Conservation (phyloP, 2,329 filamentous ascomycete genomes). For the Thyridium curvatum region DNA sequence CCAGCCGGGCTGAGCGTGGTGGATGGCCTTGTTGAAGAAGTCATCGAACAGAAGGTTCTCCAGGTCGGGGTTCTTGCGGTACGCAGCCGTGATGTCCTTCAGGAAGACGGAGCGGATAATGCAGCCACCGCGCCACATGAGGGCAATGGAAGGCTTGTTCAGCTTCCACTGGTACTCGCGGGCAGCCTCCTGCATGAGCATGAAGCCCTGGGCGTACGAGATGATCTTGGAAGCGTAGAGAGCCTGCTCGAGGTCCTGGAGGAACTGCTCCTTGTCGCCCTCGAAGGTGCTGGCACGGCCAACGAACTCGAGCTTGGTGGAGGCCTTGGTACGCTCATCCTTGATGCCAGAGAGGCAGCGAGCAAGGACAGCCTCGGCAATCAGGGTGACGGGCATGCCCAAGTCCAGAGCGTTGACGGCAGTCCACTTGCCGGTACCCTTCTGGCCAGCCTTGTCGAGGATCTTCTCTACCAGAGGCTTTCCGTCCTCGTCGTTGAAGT, state of each 20-base stretch:
- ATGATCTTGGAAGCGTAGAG: constrained; percentile 99
- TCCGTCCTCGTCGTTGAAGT: constrained; percentile 94
- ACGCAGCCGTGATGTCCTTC: constrained; percentile 97
- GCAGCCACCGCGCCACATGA: constrained; percentile 99
- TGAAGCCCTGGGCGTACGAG: constrained; percentile 99
- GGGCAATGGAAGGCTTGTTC: constrained; percentile 98
- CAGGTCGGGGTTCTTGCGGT: constrained; percentile 88
- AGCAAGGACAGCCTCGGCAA: constrained; percentile 92
- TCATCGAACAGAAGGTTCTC: constrained; percentile 98
- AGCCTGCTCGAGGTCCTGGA: constrained; percentile 96
- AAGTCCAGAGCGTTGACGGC: constrained; percentile 98
- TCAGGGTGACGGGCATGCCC: constrained; percentile 96
- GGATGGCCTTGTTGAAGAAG: constrained; percentile 99
- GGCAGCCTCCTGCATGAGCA: constrained; percentile 99
- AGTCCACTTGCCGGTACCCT: constrained; percentile 99
- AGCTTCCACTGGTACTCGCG: constrained; percentile 97
- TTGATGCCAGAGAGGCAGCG: constrained; percentile 94
- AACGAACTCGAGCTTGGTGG: constrained; percentile 64
- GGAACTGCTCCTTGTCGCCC: constrained; percentile 87
- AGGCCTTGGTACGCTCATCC: constrained; percentile 80
- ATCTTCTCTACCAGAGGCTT: constrained; percentile 96
- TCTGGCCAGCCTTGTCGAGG: constrained; percentile 95
- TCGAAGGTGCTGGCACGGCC: constrained; percentile 76
- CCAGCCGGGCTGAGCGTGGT: constrained; percentile 91
- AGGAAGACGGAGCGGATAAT: constrained; percentile 99